Percentiles rank a stretch among this genome's conserved stretches.
phyloP scores from a whole-genome alignment of 2,329 filamentous ascomycete species.

The Xylariaceae sp. region DNA sequence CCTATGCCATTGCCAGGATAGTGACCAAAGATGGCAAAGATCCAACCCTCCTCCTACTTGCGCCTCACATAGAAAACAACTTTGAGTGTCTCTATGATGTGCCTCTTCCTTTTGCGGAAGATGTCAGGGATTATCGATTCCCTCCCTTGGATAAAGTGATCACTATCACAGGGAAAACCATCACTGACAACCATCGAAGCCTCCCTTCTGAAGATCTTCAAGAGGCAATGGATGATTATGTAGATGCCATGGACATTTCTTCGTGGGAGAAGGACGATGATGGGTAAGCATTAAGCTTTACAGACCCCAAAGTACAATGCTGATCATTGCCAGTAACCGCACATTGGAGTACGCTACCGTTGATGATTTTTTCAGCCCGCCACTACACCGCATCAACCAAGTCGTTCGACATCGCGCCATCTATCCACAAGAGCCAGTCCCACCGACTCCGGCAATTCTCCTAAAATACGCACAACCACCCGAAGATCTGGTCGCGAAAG shows the following conservation, averaged over 20 bases:
- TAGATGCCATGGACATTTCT: conserved; percentile 88
- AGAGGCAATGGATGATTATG: conserved; percentile 82
- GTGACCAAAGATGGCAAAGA: conserved; percentile 80
- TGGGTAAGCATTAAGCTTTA: conserved; percentile 46
- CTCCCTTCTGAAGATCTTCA: conserved; percentile 72
- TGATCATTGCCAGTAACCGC: conserved; percentile 23
- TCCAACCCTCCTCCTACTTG: conserved; percentile 72
- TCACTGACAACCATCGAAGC: conserved; percentile 79
- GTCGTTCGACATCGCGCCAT: conserved; percentile 80
- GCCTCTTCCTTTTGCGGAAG: conserved; percentile 88
- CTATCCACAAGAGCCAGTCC: conserved; percentile 61
- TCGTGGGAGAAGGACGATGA: conserved; percentile 68
- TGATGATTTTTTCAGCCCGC: conserved; percentile 78
- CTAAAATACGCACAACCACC: conserved; percentile 72
- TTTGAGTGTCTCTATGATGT: conserved; percentile 86
- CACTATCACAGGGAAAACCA: conserved; percentile 75
- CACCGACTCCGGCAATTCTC: conserved; percentile 60
- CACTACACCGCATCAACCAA: conserved; percentile 84
- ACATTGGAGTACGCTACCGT: conserved; percentile 67
- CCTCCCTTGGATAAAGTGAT: conserved; percentile 83
- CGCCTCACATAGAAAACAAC: conserved; percentile 72
- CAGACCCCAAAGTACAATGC: conserved; percentile 10
- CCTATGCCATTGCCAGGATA: conserved; percentile 80
- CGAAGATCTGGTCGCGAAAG: conserved; percentile 57
- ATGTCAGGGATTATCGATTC: conserved; percentile 85